phyloP scores from a whole-genome alignment of 768 basidiomycete species.

The Podaxis sp. region DNA sequence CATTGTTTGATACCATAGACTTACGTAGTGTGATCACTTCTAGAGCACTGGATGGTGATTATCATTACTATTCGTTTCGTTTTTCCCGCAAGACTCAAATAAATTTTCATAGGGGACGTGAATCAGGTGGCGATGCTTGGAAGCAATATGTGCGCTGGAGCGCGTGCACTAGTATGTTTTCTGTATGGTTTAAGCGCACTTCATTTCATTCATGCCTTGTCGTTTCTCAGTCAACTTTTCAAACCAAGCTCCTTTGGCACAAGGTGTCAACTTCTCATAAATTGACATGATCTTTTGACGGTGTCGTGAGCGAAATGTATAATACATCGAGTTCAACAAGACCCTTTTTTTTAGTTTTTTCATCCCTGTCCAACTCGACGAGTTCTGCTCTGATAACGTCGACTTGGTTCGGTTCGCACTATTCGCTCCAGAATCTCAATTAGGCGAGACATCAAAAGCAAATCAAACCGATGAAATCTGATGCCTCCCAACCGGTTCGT shows the following conservation, averaged over 20 bases:
- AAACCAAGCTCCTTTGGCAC: conserved; percentile 84
- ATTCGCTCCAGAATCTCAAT: neutral
- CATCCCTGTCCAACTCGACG: neutral
- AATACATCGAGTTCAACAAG: neutral
- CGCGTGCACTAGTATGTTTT: conserved; percentile 69
- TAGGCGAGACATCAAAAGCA: neutral
- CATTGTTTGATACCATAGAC: conserved; percentile 3
- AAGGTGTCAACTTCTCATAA: conserved; percentile 82
- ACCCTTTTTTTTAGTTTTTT: neutral
- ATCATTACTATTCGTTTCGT: neutral
- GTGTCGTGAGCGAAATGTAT: conserved; percentile 12
- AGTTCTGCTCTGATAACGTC: neutral
- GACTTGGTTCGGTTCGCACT: neutral
- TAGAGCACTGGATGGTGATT: conserved; percentile 84
- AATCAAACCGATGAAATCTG: conserved; percentile 17
- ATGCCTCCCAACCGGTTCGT: conserved; percentile 11
- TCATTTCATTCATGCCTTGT: neutral
- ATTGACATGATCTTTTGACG: conserved; percentile 24
- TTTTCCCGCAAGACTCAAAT: conserved; percentile 19
- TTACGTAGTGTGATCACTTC: conserved; percentile 14
- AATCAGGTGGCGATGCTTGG: conserved; percentile 99
- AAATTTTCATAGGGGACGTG: conserved; percentile 70
- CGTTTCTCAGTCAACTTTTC: conserved; percentile 74
- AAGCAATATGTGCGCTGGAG: conserved; percentile 95
- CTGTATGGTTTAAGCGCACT: neutral